Base-by-base conservation (phyloP, 2,329 filamentous ascomycete species). In the Aspergillus tanneri region DNA sequence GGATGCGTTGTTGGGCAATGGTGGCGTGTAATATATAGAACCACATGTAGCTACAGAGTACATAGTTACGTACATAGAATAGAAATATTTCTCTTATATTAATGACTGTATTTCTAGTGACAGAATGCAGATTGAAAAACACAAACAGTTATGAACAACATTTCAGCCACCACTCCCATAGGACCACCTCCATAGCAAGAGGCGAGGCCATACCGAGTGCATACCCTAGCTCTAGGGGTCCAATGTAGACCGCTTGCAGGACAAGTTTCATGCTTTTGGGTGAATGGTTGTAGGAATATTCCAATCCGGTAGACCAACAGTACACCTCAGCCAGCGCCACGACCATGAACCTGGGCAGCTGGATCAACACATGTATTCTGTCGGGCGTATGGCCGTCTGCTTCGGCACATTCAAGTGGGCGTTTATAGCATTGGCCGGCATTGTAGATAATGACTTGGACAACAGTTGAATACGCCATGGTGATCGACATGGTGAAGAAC, bases 281-380 rank as follows among this genome's bases (percentile, higher is more conserved):
- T 0, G 84, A 83, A 64, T 86, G 85, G 53, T 81, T 84, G 65
- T 81, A 87, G 8, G 82, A 83, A 53, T 86, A 86, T 63, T 87
- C 84, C 5, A 84, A 76, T 34, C 80, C 79, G 0, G 83, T 85
- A 52, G 86, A 79, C 9, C 77, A 81, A 22, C 79, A 79, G 28
- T 80, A 69, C 32, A 77, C 72, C 58, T 84, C 81, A 4, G 76
- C 64, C 27, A 69, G 48, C 48, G 61, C 64, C 19, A 68, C 64
- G 21, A 67, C 37, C 35, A 70, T 46, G 46, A 69, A 66, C 12
- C 60, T 60, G 2, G 65, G 65, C 3, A 60, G 57, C 45, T 69
- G 64, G 23, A 70, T 55, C 19, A 53, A 57, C 37, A 68, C 61
- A 53, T 66, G 60, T 37, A 69, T 50, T 5, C 27, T 21, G 10